Conservation (phyloP, 768 basidiomycete species). For the Sporobolomyces phaffii region DNA sequence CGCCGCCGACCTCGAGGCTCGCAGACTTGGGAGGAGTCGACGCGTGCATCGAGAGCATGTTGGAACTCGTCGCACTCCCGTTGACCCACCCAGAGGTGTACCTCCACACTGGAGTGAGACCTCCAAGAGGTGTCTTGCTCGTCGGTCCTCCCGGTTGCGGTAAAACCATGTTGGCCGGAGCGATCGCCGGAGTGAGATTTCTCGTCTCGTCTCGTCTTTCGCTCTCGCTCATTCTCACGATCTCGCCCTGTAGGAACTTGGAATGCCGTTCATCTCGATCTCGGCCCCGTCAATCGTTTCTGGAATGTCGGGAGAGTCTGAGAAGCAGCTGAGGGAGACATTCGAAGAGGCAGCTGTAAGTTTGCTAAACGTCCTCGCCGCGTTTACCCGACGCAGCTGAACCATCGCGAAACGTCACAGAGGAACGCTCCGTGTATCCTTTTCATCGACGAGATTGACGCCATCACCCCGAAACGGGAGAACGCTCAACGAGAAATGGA, state of each 20-base stretch:
- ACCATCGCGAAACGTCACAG: too few species aligned
- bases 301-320: slow-evolving; percentile 97
- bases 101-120: slow-evolving; percentile 81
- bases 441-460: slow-evolving; percentile 97
- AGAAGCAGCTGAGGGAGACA: slow-evolving; percentile 89
- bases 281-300: slow-evolving; percentile 94
- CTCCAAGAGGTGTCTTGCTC: slow-evolving; percentile 82
- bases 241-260: slow-evolving; percentile 63
- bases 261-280: slow-evolving; percentile 84
- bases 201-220: background rate
- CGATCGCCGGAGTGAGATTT: slow-evolving; percentile 78
- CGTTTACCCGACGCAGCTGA: too few species aligned
- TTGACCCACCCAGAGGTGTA: slow-evolving; percentile 93
- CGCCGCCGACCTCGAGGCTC: slow-evolving; percentile 45
- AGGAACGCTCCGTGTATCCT: slow-evolving; percentile 83
- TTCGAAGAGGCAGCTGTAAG: slow-evolving; percentile 92
- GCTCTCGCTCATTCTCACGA: background rate
- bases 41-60: slow-evolving; percentile 77
- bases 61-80: slow-evolving; percentile 95
- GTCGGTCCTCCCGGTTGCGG: slow-evolving; percentile 97
- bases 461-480: slow-evolving; percentile 94
- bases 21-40: slow-evolving; percentile 85
- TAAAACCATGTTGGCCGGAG: slow-evolving; percentile 88
- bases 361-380: too few species aligned
- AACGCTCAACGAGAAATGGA: slow-evolving; percentile 99